These are phyloP conservation scores for Euphorbia neoarborescens DNA, from an alignment of 441 rosid genomes.

Conservation along the genomic window DNA sequence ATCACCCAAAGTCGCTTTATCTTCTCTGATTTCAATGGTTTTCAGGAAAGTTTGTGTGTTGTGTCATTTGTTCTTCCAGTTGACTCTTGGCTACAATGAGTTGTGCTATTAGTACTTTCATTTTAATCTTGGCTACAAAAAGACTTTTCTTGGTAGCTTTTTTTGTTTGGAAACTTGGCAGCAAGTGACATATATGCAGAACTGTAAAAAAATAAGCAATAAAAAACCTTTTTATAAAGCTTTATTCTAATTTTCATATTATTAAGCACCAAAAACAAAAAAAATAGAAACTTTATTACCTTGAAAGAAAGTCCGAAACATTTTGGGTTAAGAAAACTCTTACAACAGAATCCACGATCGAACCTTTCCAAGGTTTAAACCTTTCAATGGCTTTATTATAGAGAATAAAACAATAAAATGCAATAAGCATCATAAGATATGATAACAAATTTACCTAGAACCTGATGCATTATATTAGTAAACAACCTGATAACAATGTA, in stretches of 20 bases:
- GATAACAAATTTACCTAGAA: constrained; percentile 11
- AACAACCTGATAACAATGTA: too few relatives aligned
- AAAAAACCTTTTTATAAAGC: neutral
- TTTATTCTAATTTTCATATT: neutral
- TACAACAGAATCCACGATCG: constrained; percentile 18
- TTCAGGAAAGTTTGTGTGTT: neutral
- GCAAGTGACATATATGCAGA: constrained; percentile 16
- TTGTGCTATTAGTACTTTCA: too few relatives aligned
- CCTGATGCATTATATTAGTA: neutral
- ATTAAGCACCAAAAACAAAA: neutral
- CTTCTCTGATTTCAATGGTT: neutral
- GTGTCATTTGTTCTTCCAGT: neutral
- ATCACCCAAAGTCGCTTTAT: neutral
- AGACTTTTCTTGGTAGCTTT: neutral
- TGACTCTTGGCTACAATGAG: neutral
- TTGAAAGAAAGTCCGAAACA: constrained; percentile 50
- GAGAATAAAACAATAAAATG: neutral
- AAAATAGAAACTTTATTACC: constrained; percentile 27
- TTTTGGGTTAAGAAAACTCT: constrained; percentile 36
- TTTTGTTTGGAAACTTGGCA: constrained; percentile 11
- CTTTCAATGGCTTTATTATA: constrained; percentile 19
- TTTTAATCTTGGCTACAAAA: neutral
- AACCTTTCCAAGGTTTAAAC: constrained; percentile 49
- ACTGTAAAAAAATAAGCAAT: neutral
- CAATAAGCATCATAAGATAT: too few relatives aligned